Evolutionary conservation across 2,329 filamentous ascomycete species (phyloP), one percentile per base, ranked within the genome.

Genomic region (Exophiala spinifera): DNA sequence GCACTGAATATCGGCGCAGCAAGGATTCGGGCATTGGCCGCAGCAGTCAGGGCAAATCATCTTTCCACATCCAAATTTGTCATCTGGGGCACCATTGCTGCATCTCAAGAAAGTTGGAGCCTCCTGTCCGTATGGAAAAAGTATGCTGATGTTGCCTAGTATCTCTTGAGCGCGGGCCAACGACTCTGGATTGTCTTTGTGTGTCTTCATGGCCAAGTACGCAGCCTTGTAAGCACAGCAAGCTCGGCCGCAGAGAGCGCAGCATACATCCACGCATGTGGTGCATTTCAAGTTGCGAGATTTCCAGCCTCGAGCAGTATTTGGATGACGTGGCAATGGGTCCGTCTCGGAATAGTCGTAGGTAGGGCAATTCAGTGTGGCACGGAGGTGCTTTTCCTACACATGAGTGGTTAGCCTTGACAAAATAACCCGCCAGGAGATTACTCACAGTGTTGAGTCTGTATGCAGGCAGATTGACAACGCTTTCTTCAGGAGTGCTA

Each of bases 11-110:
- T 71, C 67, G 17, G 56, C 56, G 52, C 71, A 73, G 21, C 65
- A 56, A 21, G 62, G 57, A 25, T 63, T 61, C 3, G 69, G 67
- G 53, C 71, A 73, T 14, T 63, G 56, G 8, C 70, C 68, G 57
- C 67, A 70, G 56, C 69, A 72, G 23, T 63, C 56, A 1, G 68
- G 65, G 52, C 70, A 72, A 11, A 71, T 66, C 53, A 63, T 62
- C 44, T 62, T 61, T 43, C 63, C 69, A 56, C 66, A 71, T 10
- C 63, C 66, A 34, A 62, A 64, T 44, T 56, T 49, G 20, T 52
- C 54, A 37, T 52, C 52, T 10, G 52, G 48, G 2, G 66, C 54
- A 33, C 54, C 52, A 13, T 54, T 47, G 3, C 65, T 67, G 55
- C 71, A 73, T 51, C 64, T 57, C 5, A 70, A 59, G 53, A 69